Evolutionary conservation across 192 early-diverging fungal species (phyloP).

Genomic region (Dispira simplex): DNA sequence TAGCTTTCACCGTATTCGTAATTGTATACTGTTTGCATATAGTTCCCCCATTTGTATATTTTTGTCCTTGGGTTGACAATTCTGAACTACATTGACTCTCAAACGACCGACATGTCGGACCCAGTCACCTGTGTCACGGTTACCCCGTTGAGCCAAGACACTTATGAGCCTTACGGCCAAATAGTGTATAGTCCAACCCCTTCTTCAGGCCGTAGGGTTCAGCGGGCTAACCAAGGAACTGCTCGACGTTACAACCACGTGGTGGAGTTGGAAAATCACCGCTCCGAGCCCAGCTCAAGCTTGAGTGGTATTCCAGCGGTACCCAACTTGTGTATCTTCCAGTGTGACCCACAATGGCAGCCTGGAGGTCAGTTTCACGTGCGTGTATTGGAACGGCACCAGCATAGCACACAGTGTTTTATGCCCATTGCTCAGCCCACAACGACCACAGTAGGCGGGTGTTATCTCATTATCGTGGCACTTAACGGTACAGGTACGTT

Average conservation of each 20-base stretch:
- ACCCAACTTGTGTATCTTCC: conserved; percentile 62
- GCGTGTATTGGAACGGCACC: conserved; percentile 69
- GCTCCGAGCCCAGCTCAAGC: conserved; percentile 16
- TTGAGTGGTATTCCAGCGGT: conserved; percentile 13
- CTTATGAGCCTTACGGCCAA: conserved; percentile 57
- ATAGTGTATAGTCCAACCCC: conserved; percentile 25
- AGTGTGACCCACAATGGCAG: conserved; percentile 26
- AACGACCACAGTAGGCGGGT: conserved; percentile 18
- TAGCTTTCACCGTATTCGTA: too few relatives aligned
- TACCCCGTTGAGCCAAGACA: conserved; percentile 16
- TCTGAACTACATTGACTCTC: too few relatives aligned
- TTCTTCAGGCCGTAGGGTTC: too few relatives aligned
- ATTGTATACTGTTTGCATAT: too few relatives aligned
- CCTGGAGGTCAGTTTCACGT: conserved; percentile 30
- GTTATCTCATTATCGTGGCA: conserved; percentile 72
- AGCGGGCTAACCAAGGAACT: conserved; percentile 51
- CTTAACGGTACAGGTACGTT: conserved; percentile 36
- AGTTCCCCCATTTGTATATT: too few relatives aligned
- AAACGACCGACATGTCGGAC: too few relatives aligned
- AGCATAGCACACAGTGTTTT: conserved; percentile 73
- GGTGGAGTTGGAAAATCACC: conserved; percentile 38
- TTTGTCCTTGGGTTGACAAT: too few relatives aligned
- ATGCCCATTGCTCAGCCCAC: conserved; percentile 45
- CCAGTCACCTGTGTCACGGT: too few relatives aligned
- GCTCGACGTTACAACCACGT: conserved; percentile 56